Evolutionary conservation across 495 filamentous ascomycete genomes (phyloP).

Genomic region (Polyplosphaeria fusca): DNA sequence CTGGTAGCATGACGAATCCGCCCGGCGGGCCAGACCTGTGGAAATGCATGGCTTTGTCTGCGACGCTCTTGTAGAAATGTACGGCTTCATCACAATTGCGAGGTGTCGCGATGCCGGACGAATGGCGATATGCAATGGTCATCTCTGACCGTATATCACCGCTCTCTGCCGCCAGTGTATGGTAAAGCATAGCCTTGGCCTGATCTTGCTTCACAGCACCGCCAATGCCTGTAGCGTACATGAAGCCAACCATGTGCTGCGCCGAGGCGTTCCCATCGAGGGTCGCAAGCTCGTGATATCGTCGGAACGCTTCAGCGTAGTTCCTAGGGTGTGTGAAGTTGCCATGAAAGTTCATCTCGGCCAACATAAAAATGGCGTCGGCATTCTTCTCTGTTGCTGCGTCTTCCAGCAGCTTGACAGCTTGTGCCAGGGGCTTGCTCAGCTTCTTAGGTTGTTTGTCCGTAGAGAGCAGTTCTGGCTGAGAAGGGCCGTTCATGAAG

Average conservation of each 20-base stretch:
- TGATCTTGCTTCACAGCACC: slow-evolving; percentile 81
- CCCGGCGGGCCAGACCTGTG: slow-evolving; percentile 88
- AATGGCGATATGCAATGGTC: slow-evolving; percentile 85
- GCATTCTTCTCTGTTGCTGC: slow-evolving; percentile 73
- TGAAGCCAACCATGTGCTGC: slow-evolving; percentile 91
- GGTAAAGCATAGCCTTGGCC: slow-evolving; percentile 87
- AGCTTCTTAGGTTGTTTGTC: slow-evolving; percentile 38
- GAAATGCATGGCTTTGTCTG: slow-evolving; percentile 86
- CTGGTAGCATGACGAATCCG: slow-evolving; percentile 68
- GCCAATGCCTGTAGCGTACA: slow-evolving; percentile 92
- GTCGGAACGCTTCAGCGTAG: slow-evolving; percentile 74
- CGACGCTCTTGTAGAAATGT: slow-evolving; percentile 86
- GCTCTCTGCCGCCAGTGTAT: slow-evolving; percentile 85
- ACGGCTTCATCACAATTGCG: slow-evolving; percentile 82
- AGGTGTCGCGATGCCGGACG: slow-evolving; percentile 78
- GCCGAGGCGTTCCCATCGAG: slow-evolving; percentile 84
- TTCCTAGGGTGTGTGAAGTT: slow-evolving; percentile 86
- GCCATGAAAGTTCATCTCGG: slow-evolving; percentile 95
- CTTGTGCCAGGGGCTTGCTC: slow-evolving; percentile 42
- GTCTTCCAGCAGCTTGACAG: slow-evolving; percentile 69
- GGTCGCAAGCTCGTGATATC: slow-evolving; percentile 75
- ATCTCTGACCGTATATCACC: slow-evolving; percentile 88
- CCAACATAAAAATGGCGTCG: slow-evolving; percentile 86
- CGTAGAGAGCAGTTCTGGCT: slow-evolving; percentile 35
- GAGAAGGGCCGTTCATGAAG: slow-evolving; percentile 45